phyloP scores from a whole-genome alignment of 805 yeast genomes.

The Barnettozyma vustinii region DNA sequence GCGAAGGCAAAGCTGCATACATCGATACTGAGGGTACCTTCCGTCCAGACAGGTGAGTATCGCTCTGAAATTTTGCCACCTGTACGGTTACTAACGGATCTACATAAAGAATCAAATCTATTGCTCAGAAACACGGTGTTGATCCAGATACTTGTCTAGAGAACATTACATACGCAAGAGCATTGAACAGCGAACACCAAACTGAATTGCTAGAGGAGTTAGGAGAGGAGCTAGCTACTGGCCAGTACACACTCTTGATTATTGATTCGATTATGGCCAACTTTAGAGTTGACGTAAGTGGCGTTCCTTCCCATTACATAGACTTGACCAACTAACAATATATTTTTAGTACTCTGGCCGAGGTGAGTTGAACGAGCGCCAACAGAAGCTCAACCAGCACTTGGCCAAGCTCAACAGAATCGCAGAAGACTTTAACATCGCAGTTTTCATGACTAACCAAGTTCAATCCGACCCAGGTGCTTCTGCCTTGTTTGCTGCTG shows the following conservation, averaged over 20 bases:
- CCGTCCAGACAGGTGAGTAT: constrained; percentile 55
- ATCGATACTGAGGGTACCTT: constrained; percentile 82
- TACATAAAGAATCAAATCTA: constrained; percentile 42
- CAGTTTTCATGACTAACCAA: constrained; percentile 70
- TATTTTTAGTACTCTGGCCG: constrained; percentile 51
- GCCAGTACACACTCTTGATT: constrained; percentile 49
- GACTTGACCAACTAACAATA: background rate
- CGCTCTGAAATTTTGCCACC: background rate
- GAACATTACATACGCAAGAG: constrained; percentile 70
- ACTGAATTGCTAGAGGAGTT: constrained; percentile 64
- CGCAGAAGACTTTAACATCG: constrained; percentile 75
- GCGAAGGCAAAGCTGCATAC: constrained; percentile 74
- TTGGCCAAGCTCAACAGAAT: constrained; percentile 47
- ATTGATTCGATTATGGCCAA: constrained; percentile 77
- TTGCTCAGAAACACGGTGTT: constrained; percentile 63
- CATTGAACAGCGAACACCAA: constrained; percentile 75
- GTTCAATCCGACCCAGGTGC: constrained; percentile 87
- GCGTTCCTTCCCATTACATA: background rate
- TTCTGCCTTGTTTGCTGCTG: constrained; percentile 68
- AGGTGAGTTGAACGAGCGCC: constrained; percentile 73
- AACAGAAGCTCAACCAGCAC: constrained; percentile 59
- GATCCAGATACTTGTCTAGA: constrained; percentile 67
- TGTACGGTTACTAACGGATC: background rate
- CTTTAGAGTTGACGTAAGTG: constrained; percentile 60
- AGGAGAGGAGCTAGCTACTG: constrained; percentile 62